Percentiles rank a stretch among this genome's conserved stretches.
Conservation (phyloP, 2,329 filamentous ascomycete species). For the Scedosporium boydii region DNA sequence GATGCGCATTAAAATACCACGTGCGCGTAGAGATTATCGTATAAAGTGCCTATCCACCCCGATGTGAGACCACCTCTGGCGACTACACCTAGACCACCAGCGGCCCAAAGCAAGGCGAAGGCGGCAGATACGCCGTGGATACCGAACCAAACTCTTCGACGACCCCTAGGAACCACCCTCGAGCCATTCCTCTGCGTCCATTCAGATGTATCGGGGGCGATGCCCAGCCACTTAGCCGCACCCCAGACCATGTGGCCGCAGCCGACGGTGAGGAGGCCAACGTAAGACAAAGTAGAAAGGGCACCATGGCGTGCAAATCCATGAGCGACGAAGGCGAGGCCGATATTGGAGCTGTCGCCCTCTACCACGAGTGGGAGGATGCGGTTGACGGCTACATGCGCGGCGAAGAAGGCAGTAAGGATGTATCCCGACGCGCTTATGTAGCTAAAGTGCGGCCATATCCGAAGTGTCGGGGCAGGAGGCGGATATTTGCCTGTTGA, state of each 20-base stretch:
- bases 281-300: conserved; percentile 60
- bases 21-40: conserved; percentile 53
- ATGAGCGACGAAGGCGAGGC: conserved; percentile 74
- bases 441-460: conserved; percentile 64
- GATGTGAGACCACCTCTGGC: conserved; percentile 58
- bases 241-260: conserved; percentile 79
- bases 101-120: conserved; percentile 64
- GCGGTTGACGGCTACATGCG: conserved; percentile 70
- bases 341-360: conserved; percentile 78
- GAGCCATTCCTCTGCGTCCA: conserved; percentile 34
- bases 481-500: conserved; percentile 6
- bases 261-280: conserved; percentile 54
- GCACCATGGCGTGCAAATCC: conserved; percentile 66
- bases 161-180: conserved; percentile 30
- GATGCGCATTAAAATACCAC: conserved; percentile 17
- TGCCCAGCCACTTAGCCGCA: conserved; percentile 69
- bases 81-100: conserved; percentile 70
- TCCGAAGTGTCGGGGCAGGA: conserved; percentile 9
- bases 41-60: conserved; percentile 74
- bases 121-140: conserved; percentile 56
- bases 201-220: conserved; percentile 14
- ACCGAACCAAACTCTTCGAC: conserved; percentile 52
- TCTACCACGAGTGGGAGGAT: conserved; percentile 65
- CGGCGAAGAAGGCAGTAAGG: conserved; percentile 53
- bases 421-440: conserved; percentile 66